phyloP scores from a whole-genome alignment of 495 filamentous ascomycete genomes.

The Annulohypoxylon moriforme region DNA sequence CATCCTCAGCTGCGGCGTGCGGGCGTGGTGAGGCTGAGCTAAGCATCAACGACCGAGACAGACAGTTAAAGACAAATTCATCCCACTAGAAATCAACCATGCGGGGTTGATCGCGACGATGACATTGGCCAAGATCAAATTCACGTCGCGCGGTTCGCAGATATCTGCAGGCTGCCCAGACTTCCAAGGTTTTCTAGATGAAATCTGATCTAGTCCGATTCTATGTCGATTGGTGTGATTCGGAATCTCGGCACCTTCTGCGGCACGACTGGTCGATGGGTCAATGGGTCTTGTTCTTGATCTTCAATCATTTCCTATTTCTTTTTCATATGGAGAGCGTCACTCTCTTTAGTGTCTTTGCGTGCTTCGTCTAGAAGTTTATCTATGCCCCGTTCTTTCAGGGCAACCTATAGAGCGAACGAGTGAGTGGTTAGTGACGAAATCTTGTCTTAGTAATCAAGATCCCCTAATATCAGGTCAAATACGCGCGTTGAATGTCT shows the following conservation, averaged over 20 bases:
- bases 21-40: conserved; percentile 27
- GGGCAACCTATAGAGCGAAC: conserved; percentile 67
- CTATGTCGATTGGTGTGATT: conserved; percentile 10
- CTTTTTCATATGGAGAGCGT: conserved; percentile 74
- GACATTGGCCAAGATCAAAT: conserved; percentile 20
- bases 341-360: conserved; percentile 82
- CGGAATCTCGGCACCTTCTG: conserved; percentile 35
- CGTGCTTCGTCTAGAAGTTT: conserved; percentile 86
- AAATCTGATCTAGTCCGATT: neutral
- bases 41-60: neutral
- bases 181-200: conserved; percentile 9
- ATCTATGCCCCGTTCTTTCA: conserved; percentile 88
- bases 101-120: conserved; percentile 14
- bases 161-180: conserved; percentile 16
- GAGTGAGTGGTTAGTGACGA: conserved; percentile 1
- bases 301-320: conserved; percentile 58
- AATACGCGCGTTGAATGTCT: neutral
- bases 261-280: neutral
- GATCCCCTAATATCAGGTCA: neutral
- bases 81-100: neutral
- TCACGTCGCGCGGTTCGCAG: neutral
- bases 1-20: conserved; percentile 24
- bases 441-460: conserved; percentile 21
- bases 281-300: neutral
- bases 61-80: neutral